phyloP scores from a whole-genome alignment of 495 filamentous ascomycete species.

The Penicillium canariense region DNA sequence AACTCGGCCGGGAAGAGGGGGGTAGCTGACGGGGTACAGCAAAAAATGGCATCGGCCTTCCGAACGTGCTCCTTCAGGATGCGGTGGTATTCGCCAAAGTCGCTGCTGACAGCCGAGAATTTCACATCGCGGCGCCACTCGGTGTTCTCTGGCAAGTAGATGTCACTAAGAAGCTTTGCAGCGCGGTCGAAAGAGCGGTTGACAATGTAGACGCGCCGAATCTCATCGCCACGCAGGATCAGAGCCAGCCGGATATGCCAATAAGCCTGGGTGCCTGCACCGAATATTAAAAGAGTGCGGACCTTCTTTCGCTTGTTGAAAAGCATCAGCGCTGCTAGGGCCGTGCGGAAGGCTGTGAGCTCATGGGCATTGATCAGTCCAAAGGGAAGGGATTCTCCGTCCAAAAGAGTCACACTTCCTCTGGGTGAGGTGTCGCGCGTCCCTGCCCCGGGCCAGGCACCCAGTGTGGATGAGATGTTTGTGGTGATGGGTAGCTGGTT shows the following conservation, averaged over 20 bases:
- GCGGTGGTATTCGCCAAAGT: constrained; percentile 68
- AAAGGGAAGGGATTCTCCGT: constrained; percentile 62
- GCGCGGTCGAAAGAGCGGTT: constrained; percentile 69
- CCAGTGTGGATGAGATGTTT: constrained; percentile 32
- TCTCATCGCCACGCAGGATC: constrained; percentile 65
- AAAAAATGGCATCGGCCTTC: constrained; percentile 75
- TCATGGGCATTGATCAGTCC: constrained; percentile 83
- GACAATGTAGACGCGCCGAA: constrained; percentile 76
- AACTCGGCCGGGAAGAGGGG: constrained; percentile 63
- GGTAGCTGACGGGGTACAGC: constrained; percentile 61
- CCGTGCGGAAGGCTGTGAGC: constrained; percentile 90
- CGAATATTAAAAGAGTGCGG: constrained; percentile 77
- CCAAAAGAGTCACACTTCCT: constrained; percentile 75
- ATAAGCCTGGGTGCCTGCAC: constrained; percentile 86
- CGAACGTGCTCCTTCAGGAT: constrained; percentile 65
- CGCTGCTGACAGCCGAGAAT: constrained; percentile 67
- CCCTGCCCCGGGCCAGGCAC: constrained; percentile 41
- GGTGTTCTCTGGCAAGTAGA: constrained; percentile 51
- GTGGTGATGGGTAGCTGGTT: constrained; percentile 34
- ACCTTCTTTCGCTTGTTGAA: constrained; percentile 67
- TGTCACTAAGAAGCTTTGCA: constrained; percentile 50
- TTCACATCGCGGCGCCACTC: constrained; percentile 59
- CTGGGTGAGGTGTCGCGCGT: constrained; percentile 62
- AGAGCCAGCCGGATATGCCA: constrained; percentile 89
- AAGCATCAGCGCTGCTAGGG: constrained; percentile 73